Percentiles rank a stretch among this genome's conserved stretches.
Conservation (phyloP, 73 alveolate genomes). For the Paramecium primaurelia region DNA sequence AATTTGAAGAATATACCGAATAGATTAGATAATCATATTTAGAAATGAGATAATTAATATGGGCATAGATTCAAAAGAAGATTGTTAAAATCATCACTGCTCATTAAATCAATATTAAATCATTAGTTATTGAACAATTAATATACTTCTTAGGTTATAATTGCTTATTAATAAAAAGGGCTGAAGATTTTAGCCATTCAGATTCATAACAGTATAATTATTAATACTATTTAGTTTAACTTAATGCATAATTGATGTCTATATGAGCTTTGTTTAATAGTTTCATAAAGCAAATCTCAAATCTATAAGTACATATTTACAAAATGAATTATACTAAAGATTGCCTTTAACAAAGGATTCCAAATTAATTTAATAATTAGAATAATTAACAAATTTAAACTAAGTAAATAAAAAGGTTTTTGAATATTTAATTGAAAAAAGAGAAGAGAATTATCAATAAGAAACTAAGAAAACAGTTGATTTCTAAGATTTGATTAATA, state of each 20-base stretch:
- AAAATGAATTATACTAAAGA: slow-evolving; percentile 32
- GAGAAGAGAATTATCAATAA: neutral
- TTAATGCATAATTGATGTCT: neutral
- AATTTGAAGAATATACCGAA: slow-evolving; percentile 23
- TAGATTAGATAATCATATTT: neutral
- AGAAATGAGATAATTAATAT: slow-evolving; percentile 42
- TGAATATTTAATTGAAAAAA: neutral
- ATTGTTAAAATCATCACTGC: neutral
- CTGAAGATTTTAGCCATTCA: slow-evolving; percentile 44
- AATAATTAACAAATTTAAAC: neutral
- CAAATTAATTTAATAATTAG: neutral
- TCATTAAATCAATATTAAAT: neutral
- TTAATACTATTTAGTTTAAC: neutral
- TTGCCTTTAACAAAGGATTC: slow-evolving; percentile 20
- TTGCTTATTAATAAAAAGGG: slow-evolving; percentile 35
- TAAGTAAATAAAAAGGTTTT: neutral
- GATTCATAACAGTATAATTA: neutral
- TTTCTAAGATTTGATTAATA: neutral
- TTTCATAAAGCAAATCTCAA: slow-evolving; percentile 3
- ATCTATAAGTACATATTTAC: neutral
- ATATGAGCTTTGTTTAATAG: neutral
- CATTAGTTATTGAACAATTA: neutral
- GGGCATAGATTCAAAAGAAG: slow-evolving; percentile 10
- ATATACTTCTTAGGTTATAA: neutral
- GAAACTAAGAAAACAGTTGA: neutral